A percentile compares a stretch with the other conserved stretches of the same genome.
Conservation (phyloP, 805 yeast species). For the Kurtzmaniella fragi region DNA sequence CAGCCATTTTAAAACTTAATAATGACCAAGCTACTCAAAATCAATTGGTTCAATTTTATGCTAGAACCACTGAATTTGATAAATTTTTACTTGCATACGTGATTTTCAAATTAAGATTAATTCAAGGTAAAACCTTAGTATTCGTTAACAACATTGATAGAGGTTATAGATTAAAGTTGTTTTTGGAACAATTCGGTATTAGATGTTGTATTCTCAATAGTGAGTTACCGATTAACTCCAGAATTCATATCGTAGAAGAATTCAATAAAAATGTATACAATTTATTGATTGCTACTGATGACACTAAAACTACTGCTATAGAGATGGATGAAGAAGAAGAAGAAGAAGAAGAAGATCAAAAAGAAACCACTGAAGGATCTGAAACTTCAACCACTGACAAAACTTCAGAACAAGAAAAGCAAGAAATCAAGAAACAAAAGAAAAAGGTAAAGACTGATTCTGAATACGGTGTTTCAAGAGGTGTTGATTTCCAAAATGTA, state of each 20-base stretch:
- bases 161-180: conserved; percentile 87
- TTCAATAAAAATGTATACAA: conserved; percentile 86
- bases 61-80: conserved; percentile 82
- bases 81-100: conserved; percentile 88
- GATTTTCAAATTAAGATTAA: conserved; percentile 79
- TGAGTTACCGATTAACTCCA: conserved; percentile 87
- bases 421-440: conserved; percentile 16
- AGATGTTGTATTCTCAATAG: conserved; percentile 83
- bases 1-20: conserved; percentile 75
- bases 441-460: conserved; percentile 44
- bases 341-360: conserved; percentile 22
- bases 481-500: conserved; percentile 93
- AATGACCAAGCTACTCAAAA: conserved; percentile 59
- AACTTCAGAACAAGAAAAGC: conserved; percentile 9
- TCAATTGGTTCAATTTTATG: conserved; percentile 78
- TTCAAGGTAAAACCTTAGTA: conserved; percentile 84
- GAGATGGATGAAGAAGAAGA: conserved; percentile 46
- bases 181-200: conserved; percentile 91
- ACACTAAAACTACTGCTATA: conserved; percentile 55
- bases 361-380: conserved; percentile 11
- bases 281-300: conserved; percentile 92
- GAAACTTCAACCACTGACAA: conserved; percentile 10
- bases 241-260: conserved; percentile 93
- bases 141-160: conserved; percentile 94
- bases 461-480: conserved; percentile 94